Evolutionary conservation across 306 rosid species (phyloP).

Genomic region (Mimosa pudica): DNA sequence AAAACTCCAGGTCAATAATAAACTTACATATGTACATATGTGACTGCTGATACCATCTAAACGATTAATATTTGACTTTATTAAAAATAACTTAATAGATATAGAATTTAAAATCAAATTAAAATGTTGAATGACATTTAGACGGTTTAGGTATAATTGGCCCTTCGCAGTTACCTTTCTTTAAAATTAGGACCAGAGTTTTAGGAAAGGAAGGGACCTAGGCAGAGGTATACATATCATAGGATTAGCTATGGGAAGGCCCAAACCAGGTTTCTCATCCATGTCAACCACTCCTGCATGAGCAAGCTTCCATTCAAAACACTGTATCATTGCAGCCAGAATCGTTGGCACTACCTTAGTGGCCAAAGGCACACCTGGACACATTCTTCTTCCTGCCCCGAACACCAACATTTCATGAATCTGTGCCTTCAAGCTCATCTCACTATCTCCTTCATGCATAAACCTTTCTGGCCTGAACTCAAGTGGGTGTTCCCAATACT

Average conservation of each 20-base stretch:
- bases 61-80: background rate
- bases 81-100: no score
- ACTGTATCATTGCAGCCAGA: slow-evolving; percentile 21
- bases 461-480: slow-evolving; percentile 20
- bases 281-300: slow-evolving; percentile 2
- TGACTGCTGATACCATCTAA: background rate
- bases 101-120: no score
- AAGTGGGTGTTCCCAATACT: slow-evolving; percentile 41
- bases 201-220: background rate
- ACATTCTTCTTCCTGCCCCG: slow-evolving; percentile 10
- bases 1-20: no score
- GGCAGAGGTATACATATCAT: background rate
- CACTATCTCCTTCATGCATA: background rate
- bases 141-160: no score
- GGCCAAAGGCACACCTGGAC: slow-evolving; percentile 11
- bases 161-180: no score
- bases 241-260: slow-evolving; percentile 13
- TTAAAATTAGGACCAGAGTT: background rate
- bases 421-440: background rate
- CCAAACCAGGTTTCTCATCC: slow-evolving; percentile 1
- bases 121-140: no score
- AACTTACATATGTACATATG: background rate
- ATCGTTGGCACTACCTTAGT: background rate
- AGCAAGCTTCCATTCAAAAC: slow-evolving; percentile 2
- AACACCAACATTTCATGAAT: background rate